Percentiles rank a stretch among this genome's conserved stretches.
phyloP scores from a whole-genome alignment of 1,284 basidiomycete species.

The Sporisorium graminicola region DNA sequence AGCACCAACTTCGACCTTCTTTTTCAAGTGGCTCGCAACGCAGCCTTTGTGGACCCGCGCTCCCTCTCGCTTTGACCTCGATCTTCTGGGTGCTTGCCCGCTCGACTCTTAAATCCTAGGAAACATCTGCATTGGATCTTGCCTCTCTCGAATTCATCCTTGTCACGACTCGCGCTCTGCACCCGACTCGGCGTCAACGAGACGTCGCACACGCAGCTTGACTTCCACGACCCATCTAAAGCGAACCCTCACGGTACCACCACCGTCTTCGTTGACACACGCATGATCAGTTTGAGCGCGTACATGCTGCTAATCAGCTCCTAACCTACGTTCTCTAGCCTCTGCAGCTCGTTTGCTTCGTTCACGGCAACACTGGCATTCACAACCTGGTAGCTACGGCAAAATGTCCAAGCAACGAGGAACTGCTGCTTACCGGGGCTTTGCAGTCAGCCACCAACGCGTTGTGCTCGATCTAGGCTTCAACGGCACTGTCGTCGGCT shows the following conservation, averaged over 20 bases:
- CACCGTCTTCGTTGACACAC: not conserved
- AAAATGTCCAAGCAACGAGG: conserved; percentile 45
- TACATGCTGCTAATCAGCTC: conserved; percentile 9
- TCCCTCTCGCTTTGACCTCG: conserved; percentile 6
- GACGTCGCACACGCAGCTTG: too few relatives aligned
- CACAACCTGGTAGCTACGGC: not conserved
- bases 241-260: not conserved
- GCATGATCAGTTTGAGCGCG: conserved; percentile 5
- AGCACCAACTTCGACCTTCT: not conserved
- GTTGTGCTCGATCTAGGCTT: conserved; percentile 91
- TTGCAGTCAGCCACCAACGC: conserved; percentile 79
- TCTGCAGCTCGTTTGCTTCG: not conserved
- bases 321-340: not conserved
- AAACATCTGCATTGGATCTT: conserved; percentile 1
- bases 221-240: not conserved
- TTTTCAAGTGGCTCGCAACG: not conserved
- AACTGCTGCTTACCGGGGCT: conserved; percentile 57
- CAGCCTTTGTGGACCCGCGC: conserved; percentile 20
- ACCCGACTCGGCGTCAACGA: not conserved
- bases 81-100: conserved; percentile 1
- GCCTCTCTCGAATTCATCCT: not conserved
- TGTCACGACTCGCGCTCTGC: not conserved
- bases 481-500: conserved; percentile 73
- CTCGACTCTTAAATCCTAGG: conserved; percentile 2
- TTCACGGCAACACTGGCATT: not conserved